phyloP scores from a whole-genome alignment of 495 filamentous ascomycete species.

The Xylaria palmicola region DNA sequence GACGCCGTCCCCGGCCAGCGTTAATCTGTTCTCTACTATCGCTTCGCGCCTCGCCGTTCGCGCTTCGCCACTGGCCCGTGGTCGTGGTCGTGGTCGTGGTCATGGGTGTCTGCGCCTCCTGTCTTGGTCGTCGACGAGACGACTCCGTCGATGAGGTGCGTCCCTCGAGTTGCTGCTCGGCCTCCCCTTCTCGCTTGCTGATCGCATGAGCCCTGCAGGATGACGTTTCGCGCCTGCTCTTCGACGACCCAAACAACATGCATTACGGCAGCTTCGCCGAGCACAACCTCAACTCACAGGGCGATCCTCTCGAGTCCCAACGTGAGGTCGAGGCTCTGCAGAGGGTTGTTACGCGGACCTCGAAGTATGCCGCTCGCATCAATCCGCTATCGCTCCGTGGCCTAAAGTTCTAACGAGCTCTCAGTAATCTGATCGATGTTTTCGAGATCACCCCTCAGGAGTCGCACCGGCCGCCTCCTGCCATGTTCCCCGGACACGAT shows the following conservation, averaged over 20 bases:
- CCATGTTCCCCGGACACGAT: conserved; percentile 43
- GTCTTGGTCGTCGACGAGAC: conserved; percentile 40
- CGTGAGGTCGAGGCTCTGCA: conserved; percentile 58
- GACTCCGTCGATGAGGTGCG: conserved; percentile 45
- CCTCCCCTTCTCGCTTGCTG: neutral
- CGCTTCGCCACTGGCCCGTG: too few species aligned
- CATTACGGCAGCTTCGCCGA: conserved; percentile 57
- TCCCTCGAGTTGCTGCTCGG: conserved; percentile 1
- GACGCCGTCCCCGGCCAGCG: conserved; percentile 25
- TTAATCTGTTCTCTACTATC: conserved; percentile 6
- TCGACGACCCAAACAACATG: conserved; percentile 50
- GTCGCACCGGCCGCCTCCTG: conserved; percentile 29
- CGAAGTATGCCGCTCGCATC: conserved; percentile 43
- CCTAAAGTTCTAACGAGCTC: conserved; percentile 26
- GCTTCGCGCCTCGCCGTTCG: neutral
- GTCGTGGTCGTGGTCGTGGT: too few species aligned
- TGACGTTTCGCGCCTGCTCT: conserved; percentile 53
- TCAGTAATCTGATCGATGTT: conserved; percentile 58
- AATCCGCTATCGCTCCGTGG: neutral
- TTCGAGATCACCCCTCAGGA: conserved; percentile 57
- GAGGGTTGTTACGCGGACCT: conserved; percentile 54
- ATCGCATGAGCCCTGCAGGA: conserved; percentile 33
- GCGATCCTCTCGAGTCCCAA: conserved; percentile 56
- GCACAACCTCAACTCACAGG: conserved; percentile 47
- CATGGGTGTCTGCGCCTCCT: conserved; percentile 50